A percentile compares a stretch with the other conserved stretches of the same genome.
Evolutionary conservation across 2,329 filamentous ascomycete genomes (phyloP).

Genomic region (Didymella lethalis): DNA sequence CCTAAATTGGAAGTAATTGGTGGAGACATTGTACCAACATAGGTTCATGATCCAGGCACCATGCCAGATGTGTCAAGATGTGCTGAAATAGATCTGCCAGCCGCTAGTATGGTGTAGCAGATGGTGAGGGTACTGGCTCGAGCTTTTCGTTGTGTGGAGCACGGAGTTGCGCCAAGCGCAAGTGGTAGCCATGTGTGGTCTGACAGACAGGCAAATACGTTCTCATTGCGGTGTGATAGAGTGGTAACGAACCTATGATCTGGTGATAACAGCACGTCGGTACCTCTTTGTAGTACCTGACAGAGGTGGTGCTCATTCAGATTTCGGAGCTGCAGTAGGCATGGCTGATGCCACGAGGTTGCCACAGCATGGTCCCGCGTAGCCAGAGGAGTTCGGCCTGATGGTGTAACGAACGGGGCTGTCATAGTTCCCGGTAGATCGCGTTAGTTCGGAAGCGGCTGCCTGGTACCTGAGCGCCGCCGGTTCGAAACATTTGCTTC

Average conservation of each 20-base stretch:
- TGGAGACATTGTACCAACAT: slow-evolving; percentile 17
- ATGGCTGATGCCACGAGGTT: not conserved
- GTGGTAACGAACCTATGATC: slow-evolving; percentile 11
- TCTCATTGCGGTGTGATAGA: slow-evolving; percentile 16
- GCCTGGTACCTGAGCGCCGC: slow-evolving; percentile 13
- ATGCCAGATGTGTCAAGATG: slow-evolving; percentile 17
- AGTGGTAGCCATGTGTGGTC: slow-evolving; percentile 24
- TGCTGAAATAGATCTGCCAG: slow-evolving; percentile 27
- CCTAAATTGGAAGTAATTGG: slow-evolving; percentile 19
- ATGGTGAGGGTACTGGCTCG: slow-evolving; percentile 29
- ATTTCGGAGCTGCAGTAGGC: not conserved
- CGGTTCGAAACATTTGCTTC: slow-evolving; percentile 29
- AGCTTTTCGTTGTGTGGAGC: slow-evolving; percentile 21
- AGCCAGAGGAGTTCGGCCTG: slow-evolving; percentile 1
- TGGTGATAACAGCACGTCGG: not conserved
- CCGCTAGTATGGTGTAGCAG: slow-evolving; percentile 27
- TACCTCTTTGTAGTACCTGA: not conserved
- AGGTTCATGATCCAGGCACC: slow-evolving; percentile 20
- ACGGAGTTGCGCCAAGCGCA: slow-evolving; percentile 25
- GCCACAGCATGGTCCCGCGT: slow-evolving; percentile 1
- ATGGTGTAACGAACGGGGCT: not conserved
- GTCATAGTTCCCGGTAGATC: slow-evolving; percentile 12
- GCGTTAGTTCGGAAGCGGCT: slow-evolving; percentile 3
- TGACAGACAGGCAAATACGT: slow-evolving; percentile 26
- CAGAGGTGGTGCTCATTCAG: not conserved